Evolutionary conservation across 805 yeast genomes (phyloP).

Genomic region (Candida takata): DNA sequence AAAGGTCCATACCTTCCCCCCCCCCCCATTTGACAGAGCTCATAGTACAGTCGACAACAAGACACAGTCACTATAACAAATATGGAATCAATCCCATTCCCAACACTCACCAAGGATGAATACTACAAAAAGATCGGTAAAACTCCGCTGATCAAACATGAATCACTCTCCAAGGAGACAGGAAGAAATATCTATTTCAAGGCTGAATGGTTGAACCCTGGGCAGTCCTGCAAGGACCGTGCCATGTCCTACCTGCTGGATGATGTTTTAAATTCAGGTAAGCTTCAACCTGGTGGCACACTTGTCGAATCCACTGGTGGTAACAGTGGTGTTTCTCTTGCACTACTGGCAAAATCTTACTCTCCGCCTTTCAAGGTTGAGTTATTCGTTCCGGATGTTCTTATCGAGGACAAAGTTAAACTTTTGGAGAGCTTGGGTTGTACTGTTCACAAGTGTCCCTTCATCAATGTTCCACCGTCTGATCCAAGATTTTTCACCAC

Average conservation of each 20-base stretch:
- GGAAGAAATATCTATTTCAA: constrained; percentile 72
- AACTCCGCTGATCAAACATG: constrained; percentile 63
- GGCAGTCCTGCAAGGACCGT: constrained; percentile 78
- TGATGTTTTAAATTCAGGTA: constrained; percentile 38
- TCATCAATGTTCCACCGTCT: constrained; percentile 48
- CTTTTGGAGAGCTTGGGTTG: constrained; percentile 61
- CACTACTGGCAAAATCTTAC: constrained; percentile 45
- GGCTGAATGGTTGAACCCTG: constrained; percentile 68
- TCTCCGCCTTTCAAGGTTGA: constrained; percentile 40
- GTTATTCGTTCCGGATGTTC: constrained; percentile 76
- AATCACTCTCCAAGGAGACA: constrained; percentile 53
- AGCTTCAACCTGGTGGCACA: constrained; percentile 32
- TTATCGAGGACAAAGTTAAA: constrained; percentile 59
- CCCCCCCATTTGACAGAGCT: too few relatives aligned
- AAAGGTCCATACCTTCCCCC: too few relatives aligned
- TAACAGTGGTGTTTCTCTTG: constrained; percentile 77
- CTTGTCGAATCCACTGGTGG: constrained; percentile 83
- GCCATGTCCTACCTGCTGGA: constrained; percentile 66
- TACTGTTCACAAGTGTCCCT: constrained; percentile 57
- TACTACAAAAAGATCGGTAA: constrained; percentile 42
- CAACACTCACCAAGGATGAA: constrained; percentile 13
- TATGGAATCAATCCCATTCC: constrained; percentile 5
- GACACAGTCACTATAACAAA: too few relatives aligned
- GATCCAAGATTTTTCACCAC: constrained; percentile 37
- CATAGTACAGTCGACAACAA: too few relatives aligned